Base-by-base conservation (phyloP, 2,329 filamentous ascomycete species). In the Bipolaris zeicola region DNA sequence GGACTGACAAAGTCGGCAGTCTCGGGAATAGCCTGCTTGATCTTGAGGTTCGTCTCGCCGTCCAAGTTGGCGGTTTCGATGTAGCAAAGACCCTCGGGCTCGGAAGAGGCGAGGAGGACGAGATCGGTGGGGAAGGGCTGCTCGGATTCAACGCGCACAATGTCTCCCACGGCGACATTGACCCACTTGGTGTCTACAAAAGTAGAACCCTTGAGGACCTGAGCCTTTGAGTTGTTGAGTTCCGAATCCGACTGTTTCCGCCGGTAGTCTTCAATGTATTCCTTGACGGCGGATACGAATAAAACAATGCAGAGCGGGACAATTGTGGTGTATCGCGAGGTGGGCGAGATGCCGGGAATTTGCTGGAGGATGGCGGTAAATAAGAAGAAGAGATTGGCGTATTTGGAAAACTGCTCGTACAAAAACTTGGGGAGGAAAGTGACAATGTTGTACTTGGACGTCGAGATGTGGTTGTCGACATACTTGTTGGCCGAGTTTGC, bases 341-440 rank as follows among this genome's bases (percentile, higher is more conserved):
- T 99, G 6, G 96, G 95, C 33, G 93, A 96, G 60, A 99, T 89
- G 64, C 90, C 89, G 20, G 95, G 95, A 60, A 99, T 96, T 76
- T 99, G 95, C 80, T 99, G 95, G 43, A 99, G 81, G 38, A 87
- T 88, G 14, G 95, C 93, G 36, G 95, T 99, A 77, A 99, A 98
- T 75, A 99, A 85, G 89, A 99, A 99, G 82, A 99, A 99, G 72
- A 99, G 79, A 79, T 99, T 99, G 81, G 95, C 95, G 78, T 97
- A 96, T 82, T 97, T 99, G 60, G 93, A 97, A 79, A 99, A 99
- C 76, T 99, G 95, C 77, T 99, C 95, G 76, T 94, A 92, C 54
- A 99, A 82, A 78, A 99, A 99, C 78, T 99, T 99, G 48, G 95
- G 95, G 16, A 98, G 74, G 77, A 99, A 99, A 18, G 92, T 96